Conservation (phyloP, 148 eudicot genomes). For the Rhododendron kiyosumense region DNA sequence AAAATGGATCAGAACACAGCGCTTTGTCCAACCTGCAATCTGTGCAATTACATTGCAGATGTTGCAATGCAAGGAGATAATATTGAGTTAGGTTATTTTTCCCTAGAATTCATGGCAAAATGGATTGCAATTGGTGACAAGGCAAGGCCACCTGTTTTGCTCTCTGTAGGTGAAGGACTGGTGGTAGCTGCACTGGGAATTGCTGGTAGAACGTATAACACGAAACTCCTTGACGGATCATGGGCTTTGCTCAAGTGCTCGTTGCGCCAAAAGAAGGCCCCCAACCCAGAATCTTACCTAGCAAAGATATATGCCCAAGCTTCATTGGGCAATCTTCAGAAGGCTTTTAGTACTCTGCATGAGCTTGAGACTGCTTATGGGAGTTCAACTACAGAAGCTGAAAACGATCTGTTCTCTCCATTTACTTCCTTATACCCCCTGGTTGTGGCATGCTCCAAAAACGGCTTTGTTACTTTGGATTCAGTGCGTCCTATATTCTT, state of each 20-base stretch:
- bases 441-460: constrained; percentile 69
- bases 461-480: constrained; percentile 76
- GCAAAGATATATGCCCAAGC: constrained; percentile 77
- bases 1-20: constrained; percentile 82
- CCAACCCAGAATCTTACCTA: constrained; percentile 70
- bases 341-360: constrained; percentile 68
- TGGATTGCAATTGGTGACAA: constrained; percentile 66
- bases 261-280: constrained; percentile 57
- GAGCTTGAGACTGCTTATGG: constrained; percentile 63
- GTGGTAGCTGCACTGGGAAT: constrained; percentile 56
- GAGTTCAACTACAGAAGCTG: constrained; percentile 33
- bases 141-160: constrained; percentile 38
- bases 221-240: constrained; percentile 73
- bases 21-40: constrained; percentile 60
- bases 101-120: constrained; percentile 75
- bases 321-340: constrained; percentile 61
- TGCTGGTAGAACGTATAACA: constrained; percentile 62
- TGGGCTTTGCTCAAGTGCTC: constrained; percentile 77
- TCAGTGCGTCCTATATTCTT: constrained; percentile 40
- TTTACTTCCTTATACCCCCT: constrained; percentile 69
- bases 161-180: constrained; percentile 73
- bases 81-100: constrained; percentile 57
- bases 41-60: constrained; percentile 59
- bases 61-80: constrained; percentile 53
- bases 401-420: constrained; percentile 69